phyloP scores from a whole-genome alignment of 306 rosid genomes.

The Castanospermum australe region DNA sequence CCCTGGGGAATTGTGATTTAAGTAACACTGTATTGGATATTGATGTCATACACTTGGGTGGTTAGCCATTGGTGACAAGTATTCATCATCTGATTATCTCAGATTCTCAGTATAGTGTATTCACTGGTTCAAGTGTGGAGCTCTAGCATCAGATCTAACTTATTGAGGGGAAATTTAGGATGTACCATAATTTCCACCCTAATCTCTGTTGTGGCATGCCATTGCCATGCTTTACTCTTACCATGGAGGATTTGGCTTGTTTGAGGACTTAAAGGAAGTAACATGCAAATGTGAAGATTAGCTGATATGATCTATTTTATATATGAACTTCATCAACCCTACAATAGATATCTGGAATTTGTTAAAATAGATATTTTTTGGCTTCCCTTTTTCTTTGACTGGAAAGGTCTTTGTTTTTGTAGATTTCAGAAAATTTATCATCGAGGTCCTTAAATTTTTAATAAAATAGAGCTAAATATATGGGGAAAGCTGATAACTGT shows the following conservation, averaged over 20 bases:
- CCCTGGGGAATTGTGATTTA: neutral
- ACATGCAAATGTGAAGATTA: constrained; percentile 10
- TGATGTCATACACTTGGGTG: neutral
- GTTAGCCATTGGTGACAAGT: neutral
- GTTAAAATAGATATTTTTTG: neutral
- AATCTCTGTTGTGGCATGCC: neutral
- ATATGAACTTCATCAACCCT: neutral
- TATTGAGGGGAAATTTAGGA: neutral
- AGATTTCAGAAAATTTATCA: constrained; percentile 1
- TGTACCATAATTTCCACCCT: neutral
- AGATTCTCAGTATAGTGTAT: neutral
- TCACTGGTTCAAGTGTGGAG: neutral
- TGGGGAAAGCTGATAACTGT: constrained; percentile 20
- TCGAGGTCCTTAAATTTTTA: neutral
- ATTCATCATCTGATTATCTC: neutral
- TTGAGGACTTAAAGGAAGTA: constrained; percentile 1
- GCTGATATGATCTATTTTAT: constrained; percentile 5
- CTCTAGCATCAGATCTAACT: neutral
- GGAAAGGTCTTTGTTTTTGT: neutral
- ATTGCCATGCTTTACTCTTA: neutral
- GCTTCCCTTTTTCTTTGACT: neutral
- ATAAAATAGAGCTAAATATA: neutral
- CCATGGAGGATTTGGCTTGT: constrained; percentile 5
- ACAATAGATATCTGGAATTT: neutral
- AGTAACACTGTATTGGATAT: neutral